Evolutionary conservation across 352 stramenopile genomes (phyloP).

Genomic region (Globisporangium nodosum): DNA sequence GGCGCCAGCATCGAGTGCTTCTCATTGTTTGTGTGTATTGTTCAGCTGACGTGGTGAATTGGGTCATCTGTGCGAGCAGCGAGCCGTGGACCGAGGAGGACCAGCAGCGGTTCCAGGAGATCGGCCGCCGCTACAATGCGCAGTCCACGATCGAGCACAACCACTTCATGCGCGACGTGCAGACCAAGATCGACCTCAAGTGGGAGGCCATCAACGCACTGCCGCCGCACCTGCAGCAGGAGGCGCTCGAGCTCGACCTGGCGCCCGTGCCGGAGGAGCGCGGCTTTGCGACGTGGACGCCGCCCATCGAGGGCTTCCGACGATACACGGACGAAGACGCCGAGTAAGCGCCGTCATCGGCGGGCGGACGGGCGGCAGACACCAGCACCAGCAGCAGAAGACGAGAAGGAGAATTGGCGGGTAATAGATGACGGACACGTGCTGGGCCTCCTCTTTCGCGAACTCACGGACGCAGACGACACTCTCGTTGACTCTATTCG

Average conservation of each 20-base stretch:
- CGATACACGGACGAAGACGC: slow-evolving; percentile 68
- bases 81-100: slow-evolving; percentile 81
- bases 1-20: not conserved
- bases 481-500: not conserved
- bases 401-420: slow-evolving; percentile 10
- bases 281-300: slow-evolving; percentile 82
- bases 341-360: slow-evolving; percentile 16
- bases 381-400: slow-evolving; percentile 5
- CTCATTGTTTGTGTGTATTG: not conserved
- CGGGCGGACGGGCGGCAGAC: slow-evolving; percentile 4
- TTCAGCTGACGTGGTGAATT: not conserved
- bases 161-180: slow-evolving; percentile 83
- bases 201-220: slow-evolving; percentile 88
- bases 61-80: slow-evolving; percentile 17
- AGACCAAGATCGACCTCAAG: slow-evolving; percentile 91
- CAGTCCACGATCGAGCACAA: slow-evolving; percentile 85
- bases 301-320: slow-evolving; percentile 82
- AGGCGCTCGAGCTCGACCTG: slow-evolving; percentile 70
- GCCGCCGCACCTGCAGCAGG: slow-evolving; percentile 66
- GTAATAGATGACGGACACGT: slow-evolving; percentile 3
- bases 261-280: slow-evolving; percentile 56
- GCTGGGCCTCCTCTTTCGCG: not conserved
- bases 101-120: slow-evolving; percentile 67
- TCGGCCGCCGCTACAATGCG: slow-evolving; percentile 74
- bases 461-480: no score